These are phyloP conservation scores for Letharia columbiana DNA, from an alignment of 495 filamentous ascomycete genomes.

Conservation along the genomic window DNA sequence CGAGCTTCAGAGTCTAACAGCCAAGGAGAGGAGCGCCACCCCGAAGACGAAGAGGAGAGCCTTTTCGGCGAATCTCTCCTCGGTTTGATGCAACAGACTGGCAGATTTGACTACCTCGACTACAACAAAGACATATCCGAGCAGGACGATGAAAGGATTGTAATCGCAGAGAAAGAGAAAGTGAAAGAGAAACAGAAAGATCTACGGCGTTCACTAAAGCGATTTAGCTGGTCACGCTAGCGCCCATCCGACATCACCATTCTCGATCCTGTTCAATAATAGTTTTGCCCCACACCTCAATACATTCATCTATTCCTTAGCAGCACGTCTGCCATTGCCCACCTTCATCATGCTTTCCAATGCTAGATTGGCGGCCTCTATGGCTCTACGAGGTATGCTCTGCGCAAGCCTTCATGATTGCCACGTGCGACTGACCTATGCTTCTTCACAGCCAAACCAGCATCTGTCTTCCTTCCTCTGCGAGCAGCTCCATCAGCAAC, in stretches of 20 bases:
- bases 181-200: not conserved
- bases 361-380: conserved; percentile 53
- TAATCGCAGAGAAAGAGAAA: not conserved
- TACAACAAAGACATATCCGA: not conserved
- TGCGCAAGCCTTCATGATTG: conserved; percentile 35
- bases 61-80: conserved; percentile 21
- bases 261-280: conserved; percentile 4
- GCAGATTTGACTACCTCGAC: conserved; percentile 16
- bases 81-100: conserved; percentile 18
- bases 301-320: not conserved
- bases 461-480: conserved; percentile 49
- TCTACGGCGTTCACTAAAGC: conserved; percentile 8
- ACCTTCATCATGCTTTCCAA: conserved; percentile 50
- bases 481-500: conserved; percentile 43
- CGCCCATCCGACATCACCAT: conserved; percentile 6
- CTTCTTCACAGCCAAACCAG: conserved; percentile 47
- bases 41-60: conserved; percentile 14
- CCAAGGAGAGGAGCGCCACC: not conserved
- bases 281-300: conserved; percentile 2
- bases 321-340: conserved; percentile 11
- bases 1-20: conserved; percentile 7
- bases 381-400: conserved; percentile 62
- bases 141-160: not conserved
- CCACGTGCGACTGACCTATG: conserved; percentile 30
- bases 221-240: conserved; percentile 16